A percentile compares a stretch with the other conserved stretches of the same genome.
phyloP scores from a whole-genome alignment of 768 basidiomycete species.

The Lactarius quietus region DNA sequence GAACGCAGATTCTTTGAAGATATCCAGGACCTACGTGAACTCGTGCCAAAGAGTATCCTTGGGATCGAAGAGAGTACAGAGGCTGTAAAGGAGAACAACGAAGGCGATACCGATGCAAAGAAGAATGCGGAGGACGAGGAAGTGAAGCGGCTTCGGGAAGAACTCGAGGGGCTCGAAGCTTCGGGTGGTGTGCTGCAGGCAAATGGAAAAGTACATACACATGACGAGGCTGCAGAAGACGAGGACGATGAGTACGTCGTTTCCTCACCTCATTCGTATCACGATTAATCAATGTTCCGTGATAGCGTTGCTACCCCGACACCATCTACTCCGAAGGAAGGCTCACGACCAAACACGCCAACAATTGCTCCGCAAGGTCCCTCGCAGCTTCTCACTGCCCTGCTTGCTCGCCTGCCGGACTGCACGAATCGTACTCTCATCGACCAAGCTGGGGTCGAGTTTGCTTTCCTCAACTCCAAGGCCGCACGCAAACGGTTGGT shows the following conservation, averaged over 20 bases:
- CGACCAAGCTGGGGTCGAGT: conserved; percentile 93
- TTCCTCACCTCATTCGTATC: not conserved
- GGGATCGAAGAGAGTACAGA: conserved; percentile 53
- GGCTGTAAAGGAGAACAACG: conserved; percentile 34
- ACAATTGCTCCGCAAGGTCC: conserved; percentile 84
- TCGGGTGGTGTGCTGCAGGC: conserved; percentile 29
- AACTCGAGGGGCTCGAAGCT: conserved; percentile 59
- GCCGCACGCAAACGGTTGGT: conserved; percentile 89
- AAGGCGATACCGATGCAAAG: conserved; percentile 50
- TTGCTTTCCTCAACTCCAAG: conserved; percentile 95
- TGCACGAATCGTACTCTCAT: conserved; percentile 87
- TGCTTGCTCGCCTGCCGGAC: conserved; percentile 89
- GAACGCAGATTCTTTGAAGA: conserved; percentile 93
- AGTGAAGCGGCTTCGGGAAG: conserved; percentile 71
- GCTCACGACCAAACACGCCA: conserved; percentile 52
- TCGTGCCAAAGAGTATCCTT: conserved; percentile 83
- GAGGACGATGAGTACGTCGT: conserved; percentile 33
- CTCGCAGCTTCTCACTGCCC: conserved; percentile 84
- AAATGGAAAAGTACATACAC: conserved; percentile 22
- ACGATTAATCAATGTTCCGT: not conserved
- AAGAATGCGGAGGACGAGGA: conserved; percentile 63
- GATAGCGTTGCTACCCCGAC: conserved; percentile 54
- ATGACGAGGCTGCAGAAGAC: conserved; percentile 26
- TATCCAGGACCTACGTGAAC: conserved; percentile 84
- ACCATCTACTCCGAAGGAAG: conserved; percentile 59